Evolutionary conservation across 768 basidiomycete genomes (phyloP), one percentile per base, ranked within the genome.

Genomic region (Rhizopogon salebrosus): DNA sequence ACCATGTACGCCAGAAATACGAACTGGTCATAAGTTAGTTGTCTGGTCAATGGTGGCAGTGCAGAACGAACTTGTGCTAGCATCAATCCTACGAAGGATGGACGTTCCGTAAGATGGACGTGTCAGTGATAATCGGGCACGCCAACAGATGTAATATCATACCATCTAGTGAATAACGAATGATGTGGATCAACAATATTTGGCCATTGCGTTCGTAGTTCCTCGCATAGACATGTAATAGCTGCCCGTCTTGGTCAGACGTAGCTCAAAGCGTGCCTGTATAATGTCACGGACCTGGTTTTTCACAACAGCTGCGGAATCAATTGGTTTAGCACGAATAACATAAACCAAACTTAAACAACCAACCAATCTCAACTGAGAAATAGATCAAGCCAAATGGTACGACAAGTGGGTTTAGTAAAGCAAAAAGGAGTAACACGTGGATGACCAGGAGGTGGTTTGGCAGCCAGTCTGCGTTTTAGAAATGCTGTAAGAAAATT

Each of bases 81-180:
- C 26, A 84, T 74, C 29, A 87, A 66, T 27, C 82, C 80, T 80
- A 38, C 38, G 35, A 43, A 22, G n/a, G n/a, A n/a, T n/a, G n/a
- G n/a, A n/a, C n/a, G n/a, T n/a, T n/a, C n/a, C n/a, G n/a, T n/a
- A n/a, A 26, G 24, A 6, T 22, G 27, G 27, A 49, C 41, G 50
- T 27, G 40, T 54, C 18, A 34, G 20, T 52, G 49, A 3, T 43
- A 31, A 41, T 50, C 24, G n/a, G 10, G 42, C 24, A 54, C 23
- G 51, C 6, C 52, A 53, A 54, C 16, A 13, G 3, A 13, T 42
- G 24, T 23, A n/a, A n/a, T n/a, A 5, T 62, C 74, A 56, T 57
- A 83, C 85, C 91, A 67, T 95, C 92, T 8, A 90, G 65, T n/a
- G 89, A 89, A 62, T 91, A 93, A 41, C 92, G 80, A 35, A 90